A percentile compares a stretch with the other conserved stretches of the same genome.
Evolutionary conservation across 495 filamentous ascomycete genomes (phyloP).

Genomic region (Penicillium taxi): DNA sequence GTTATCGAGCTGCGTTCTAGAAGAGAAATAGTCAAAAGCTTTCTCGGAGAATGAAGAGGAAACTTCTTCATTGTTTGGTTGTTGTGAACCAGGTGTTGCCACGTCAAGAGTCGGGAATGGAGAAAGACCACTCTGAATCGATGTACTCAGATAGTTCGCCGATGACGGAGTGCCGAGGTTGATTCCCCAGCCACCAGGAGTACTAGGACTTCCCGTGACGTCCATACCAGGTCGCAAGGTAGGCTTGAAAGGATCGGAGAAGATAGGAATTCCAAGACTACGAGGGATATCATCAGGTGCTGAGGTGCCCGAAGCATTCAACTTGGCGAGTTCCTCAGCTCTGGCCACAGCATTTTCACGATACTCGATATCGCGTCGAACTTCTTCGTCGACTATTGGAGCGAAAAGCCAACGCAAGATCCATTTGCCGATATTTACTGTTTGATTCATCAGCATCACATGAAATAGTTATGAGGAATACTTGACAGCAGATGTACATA

Average conservation of each 20-base stretch:
- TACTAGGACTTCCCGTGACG: constrained; percentile 45
- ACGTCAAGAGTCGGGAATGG: constrained; percentile 18
- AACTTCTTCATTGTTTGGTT: constrained; percentile 37
- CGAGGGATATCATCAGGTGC: constrained; percentile 46
- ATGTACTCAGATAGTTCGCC: constrained; percentile 19
- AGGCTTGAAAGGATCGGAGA: constrained; percentile 37
- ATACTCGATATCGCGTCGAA: constrained; percentile 67
- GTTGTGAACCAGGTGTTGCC: constrained; percentile 16
- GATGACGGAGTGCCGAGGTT: constrained; percentile 18
- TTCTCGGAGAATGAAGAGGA: constrained; percentile 42
- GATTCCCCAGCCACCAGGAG: constrained; percentile 57
- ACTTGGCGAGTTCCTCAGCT: constrained; percentile 47
- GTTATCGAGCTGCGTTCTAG: constrained; percentile 16
- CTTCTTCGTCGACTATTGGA: constrained; percentile 81
- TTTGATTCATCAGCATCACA: too few relatives aligned
- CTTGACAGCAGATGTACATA: constrained; percentile 40
- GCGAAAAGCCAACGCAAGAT: constrained; percentile 87
- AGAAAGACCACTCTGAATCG: constrained; percentile 18
- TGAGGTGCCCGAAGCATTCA: constrained; percentile 50
- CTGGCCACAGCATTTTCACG: constrained; percentile 56
- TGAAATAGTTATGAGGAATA: background rate
- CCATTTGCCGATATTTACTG: constrained; percentile 97
- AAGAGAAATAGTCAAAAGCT: constrained; percentile 61
- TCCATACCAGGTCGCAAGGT: constrained; percentile 63
- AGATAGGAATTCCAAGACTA: constrained; percentile 38